These are phyloP conservation scores for Spinellus fusiger DNA, from an alignment of 192 early-diverging fungal species.

Conservation along the genomic window DNA sequence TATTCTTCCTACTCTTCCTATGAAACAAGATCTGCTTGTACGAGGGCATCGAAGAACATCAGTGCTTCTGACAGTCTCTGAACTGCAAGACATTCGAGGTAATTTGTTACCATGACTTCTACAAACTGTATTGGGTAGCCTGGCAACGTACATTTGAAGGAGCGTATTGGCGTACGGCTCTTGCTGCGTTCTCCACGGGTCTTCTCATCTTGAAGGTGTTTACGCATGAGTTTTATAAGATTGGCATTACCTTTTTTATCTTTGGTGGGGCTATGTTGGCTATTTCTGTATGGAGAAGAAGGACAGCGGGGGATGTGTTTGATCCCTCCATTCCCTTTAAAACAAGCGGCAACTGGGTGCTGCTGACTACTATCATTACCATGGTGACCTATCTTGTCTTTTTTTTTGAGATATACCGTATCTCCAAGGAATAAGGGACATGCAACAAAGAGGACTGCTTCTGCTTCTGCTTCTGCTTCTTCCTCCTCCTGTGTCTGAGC, in stretches of 20 bases:
- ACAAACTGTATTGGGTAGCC: conserved; percentile 27
- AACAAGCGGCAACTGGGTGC: conserved; percentile 49
- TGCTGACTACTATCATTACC: conserved; percentile 40
- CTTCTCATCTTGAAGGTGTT: conserved; percentile 50
- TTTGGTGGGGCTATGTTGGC: conserved; percentile 43
- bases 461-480: too few relatives aligned
- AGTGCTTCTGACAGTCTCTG: conserved; percentile 38
- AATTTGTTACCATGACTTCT: background rate
- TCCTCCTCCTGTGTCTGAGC: too few relatives aligned
- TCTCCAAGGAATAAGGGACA: too few relatives aligned
- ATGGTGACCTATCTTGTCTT: conserved; percentile 37
- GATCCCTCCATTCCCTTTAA: conserved; percentile 45
- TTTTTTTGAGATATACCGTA: conserved; percentile 33
- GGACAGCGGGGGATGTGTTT: conserved; percentile 47
- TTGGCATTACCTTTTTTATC: conserved; percentile 50
- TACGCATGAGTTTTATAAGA: conserved; percentile 45
- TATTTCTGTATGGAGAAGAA: conserved; percentile 40
- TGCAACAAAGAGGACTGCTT: too few relatives aligned
- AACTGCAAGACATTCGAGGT: conserved; percentile 48
- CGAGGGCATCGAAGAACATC: conserved; percentile 43
- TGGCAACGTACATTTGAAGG: conserved; percentile 56
- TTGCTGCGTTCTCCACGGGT: conserved; percentile 47
- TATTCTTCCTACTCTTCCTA: background rate
- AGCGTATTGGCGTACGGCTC: conserved; percentile 52
- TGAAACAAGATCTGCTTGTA: conserved; percentile 22